These are phyloP conservation scores for Trypanosomatidae sp. DNA, from an alignment of 208 protist genomes.

Conservation along the genomic window DNA sequence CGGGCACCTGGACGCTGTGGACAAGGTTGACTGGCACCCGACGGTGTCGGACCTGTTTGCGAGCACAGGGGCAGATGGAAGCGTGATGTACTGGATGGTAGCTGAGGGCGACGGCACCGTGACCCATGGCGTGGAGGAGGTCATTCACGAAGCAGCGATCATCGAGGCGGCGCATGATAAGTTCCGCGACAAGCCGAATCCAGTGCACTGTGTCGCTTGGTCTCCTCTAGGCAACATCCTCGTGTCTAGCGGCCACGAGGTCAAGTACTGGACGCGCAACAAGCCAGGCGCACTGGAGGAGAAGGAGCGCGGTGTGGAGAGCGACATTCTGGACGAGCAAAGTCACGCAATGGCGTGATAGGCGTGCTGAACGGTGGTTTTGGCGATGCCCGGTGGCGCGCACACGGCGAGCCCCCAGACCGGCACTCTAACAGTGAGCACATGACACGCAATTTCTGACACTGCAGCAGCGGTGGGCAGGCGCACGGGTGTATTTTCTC, in stretches of 20 bases:
- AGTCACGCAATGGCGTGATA: slow-evolving; percentile 6
- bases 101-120: slow-evolving; percentile 67
- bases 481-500: neutral
- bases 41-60: slow-evolving; percentile 70
- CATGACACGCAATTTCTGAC: neutral
- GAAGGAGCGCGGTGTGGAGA: slow-evolving; percentile 68
- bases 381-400: neutral
- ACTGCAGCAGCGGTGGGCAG: neutral
- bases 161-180: slow-evolving; percentile 79
- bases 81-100: slow-evolving; percentile 85
- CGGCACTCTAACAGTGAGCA: neutral
- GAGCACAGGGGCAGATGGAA: slow-evolving; percentile 76
- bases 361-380: neutral
- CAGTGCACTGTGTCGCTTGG: slow-evolving; percentile 76
- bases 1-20: slow-evolving; percentile 73
- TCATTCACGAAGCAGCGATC: slow-evolving; percentile 52
- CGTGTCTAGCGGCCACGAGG: slow-evolving; percentile 71
- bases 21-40: slow-evolving; percentile 83
- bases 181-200: slow-evolving; percentile 80
- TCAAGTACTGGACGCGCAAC: slow-evolving; percentile 89
- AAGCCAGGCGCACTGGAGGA: slow-evolving; percentile 87
- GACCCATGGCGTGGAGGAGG: slow-evolving; percentile 60
- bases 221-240: slow-evolving; percentile 82
- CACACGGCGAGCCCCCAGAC: neutral
- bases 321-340: slow-evolving; percentile 64